A percentile compares a stretch with the other conserved stretches of the same genome.
These are phyloP conservation scores for Rhododendron griersonianum DNA, from an alignment of 148 eudicot genomes.

Conservation along the genomic window DNA sequence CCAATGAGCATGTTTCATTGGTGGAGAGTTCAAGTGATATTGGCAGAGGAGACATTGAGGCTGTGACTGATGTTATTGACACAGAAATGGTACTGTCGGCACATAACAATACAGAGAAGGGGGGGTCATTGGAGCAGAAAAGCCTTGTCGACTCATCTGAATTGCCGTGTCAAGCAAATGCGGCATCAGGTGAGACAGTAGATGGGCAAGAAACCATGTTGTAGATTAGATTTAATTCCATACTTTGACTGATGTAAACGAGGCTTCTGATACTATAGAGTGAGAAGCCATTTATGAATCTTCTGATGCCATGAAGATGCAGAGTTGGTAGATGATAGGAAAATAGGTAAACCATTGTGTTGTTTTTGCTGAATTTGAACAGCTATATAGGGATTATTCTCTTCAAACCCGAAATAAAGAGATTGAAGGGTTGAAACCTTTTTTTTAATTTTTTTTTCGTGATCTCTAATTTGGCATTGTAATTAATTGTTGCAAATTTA, in stretches of 20 bases:
- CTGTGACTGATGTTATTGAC: not conserved
- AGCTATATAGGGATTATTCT: slow-evolving; percentile 1
- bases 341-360: slow-evolving; percentile 12
- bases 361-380: slow-evolving; percentile 14
- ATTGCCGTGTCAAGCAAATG: slow-evolving; percentile 14
- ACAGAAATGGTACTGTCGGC: not conserved
- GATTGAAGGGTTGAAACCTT: not conserved
- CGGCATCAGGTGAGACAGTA: not conserved
- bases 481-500: not conserved
- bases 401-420: not conserved
- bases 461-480: not conserved
- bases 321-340: slow-evolving; percentile 10
- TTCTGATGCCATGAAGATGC: slow-evolving; percentile 10
- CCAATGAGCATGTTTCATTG: not conserved
- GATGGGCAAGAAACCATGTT: slow-evolving; percentile 8
- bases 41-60: not conserved
- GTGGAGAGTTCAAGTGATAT: slow-evolving; percentile 3
- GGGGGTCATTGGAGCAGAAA: slow-evolving; percentile 3
- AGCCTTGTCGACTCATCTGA: slow-evolving; percentile 3
- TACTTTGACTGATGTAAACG: slow-evolving; percentile 11
- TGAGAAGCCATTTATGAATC: slow-evolving; percentile 7
- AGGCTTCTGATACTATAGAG: slow-evolving; percentile 6
- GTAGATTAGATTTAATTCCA: slow-evolving; percentile 12
- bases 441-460: not conserved
- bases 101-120: slow-evolving; percentile 6